These are phyloP conservation scores for Lepidium didymum DNA, from an alignment of 345 rosid genomes.

Conservation along the genomic window DNA sequence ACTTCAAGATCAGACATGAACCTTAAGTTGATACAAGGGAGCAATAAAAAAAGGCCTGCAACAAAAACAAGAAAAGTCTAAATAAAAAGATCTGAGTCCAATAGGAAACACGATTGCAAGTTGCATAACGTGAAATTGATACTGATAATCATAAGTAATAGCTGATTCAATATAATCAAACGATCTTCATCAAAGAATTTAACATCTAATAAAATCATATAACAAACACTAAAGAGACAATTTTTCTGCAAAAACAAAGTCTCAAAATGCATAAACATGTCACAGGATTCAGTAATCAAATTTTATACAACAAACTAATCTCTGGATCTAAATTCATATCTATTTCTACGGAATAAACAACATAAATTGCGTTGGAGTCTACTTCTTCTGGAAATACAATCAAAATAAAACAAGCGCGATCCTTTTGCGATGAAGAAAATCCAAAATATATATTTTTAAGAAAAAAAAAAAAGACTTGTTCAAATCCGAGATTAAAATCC, in stretches of 20 bases:
- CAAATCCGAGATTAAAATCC: not conserved
- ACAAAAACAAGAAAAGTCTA: not conserved
- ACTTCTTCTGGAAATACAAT: not conserved
- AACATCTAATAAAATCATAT: not conserved
- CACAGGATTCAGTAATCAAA: not conserved
- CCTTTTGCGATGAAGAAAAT: not conserved
- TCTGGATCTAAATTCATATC: not conserved
- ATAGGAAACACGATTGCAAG: not conserved
- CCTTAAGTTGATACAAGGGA: constrained; percentile 28
- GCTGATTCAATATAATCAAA: not conserved
- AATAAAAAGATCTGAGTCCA: not conserved
- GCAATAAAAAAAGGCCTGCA: not conserved
- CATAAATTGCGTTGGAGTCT: not conserved
- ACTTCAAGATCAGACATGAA: constrained; percentile 43
- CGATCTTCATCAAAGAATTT: not conserved
- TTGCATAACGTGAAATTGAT: not conserved
- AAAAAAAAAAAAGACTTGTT: not conserved
- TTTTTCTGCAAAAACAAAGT: not conserved
- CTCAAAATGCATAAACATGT: not conserved
- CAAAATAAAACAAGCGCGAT: not conserved
- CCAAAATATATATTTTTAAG: not conserved
- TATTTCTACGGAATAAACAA: not conserved
- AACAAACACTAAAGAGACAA: not conserved
- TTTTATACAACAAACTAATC: not conserved
- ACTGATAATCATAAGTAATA: not conserved